A percentile compares a stretch with the other conserved stretches of the same genome.
These are phyloP conservation scores for Suillus brevipes DNA, from an alignment of 768 basidiomycete species.

Conservation along the genomic window DNA sequence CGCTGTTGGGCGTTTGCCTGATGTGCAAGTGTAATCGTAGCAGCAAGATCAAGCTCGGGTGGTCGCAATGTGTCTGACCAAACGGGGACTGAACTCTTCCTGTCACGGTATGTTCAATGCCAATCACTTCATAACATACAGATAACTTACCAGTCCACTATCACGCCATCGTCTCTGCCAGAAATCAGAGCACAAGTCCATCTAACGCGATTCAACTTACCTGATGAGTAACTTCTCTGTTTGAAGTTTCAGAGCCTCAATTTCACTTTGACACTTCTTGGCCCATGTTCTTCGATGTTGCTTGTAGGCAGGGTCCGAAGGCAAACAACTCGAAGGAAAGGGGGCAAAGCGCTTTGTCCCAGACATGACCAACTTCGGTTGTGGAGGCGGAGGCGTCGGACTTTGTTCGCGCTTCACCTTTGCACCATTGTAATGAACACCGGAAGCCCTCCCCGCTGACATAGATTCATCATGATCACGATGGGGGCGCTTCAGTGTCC, in stretches of 20 bases:
- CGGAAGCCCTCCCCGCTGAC: neutral
- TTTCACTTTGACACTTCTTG: constrained; percentile 18
- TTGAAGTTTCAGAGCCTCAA: constrained; percentile 22
- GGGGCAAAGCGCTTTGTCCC: constrained; percentile 31
- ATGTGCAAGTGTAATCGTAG: constrained; percentile 27
- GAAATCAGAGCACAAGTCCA: neutral
- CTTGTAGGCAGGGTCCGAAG: constrained; percentile 18
- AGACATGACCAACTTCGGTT: constrained; percentile 23
- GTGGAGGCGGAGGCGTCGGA: constrained; percentile 13
- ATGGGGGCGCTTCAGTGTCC: constrained; percentile 21
- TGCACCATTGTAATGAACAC: neutral
- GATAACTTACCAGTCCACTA: constrained; percentile 29
- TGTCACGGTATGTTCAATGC: constrained; percentile 13
- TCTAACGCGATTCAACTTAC: constrained; percentile 18
- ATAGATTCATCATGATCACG: neutral
- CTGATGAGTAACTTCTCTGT: constrained; percentile 28
- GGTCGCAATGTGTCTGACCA: constrained; percentile 34
- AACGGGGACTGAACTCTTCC: constrained; percentile 32
- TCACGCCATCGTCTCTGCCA: constrained; percentile 31
- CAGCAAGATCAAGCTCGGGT: constrained; percentile 26
- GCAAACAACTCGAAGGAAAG: constrained; percentile 27
- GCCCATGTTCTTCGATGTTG: constrained; percentile 26
- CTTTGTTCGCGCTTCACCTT: constrained; percentile 24
- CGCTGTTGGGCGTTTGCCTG: constrained; percentile 24
- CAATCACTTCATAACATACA: neutral